Evolutionary conservation across 805 yeast genomes (phyloP), one percentile per base, ranked within the genome.

Genomic region (Saccharomyces paradoxus): DNA sequence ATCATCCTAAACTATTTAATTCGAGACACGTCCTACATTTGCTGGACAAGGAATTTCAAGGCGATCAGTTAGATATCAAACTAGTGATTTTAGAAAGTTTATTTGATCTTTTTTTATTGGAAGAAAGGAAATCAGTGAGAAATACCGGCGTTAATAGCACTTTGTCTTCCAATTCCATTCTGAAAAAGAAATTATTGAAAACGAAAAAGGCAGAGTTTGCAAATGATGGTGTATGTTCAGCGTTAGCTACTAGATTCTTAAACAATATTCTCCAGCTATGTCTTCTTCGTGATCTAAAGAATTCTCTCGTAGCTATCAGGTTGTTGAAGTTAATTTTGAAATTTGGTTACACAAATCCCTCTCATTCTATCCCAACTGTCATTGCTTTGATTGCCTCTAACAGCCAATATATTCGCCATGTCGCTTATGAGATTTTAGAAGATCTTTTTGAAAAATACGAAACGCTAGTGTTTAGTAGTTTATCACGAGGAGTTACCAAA

Each of bases 291-390:
- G 78, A 80, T 30, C 73, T 73, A 1, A 77, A 74, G 2, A 70
- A 69, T 49, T 79, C 88, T 1, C 67, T 72, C 29, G 65, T 76
- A 1, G 83, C 89, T 0, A 75, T 84, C 2, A 72, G 75, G 31
- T 81, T 83, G 56, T 63, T 88, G 47, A 81, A 77, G 53, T 66
- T 80, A 47, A 79, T 85, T 26, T 77, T 85, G 9, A 75, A 75
- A 29, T 74, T 82, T 53, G 96, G 96, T 0, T 85, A 81, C 67
- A 85, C 86, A 0, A 87, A 86, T 63, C 96, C 96, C 0, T 78
- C 86, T 54, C 62, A 79, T 4, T 81, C 89, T 61, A 78, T 84
- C 5, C 80, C 90, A 0, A 84, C 90, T 0, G 74, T 87, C 0
- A 77, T 88, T 54, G 92, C 92, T 0, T 71, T 89, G 37, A 83